These are phyloP conservation scores for Acanthamoeba lenticulata DNA, from an alignment of 208 protist species.

Conservation along the genomic window DNA sequence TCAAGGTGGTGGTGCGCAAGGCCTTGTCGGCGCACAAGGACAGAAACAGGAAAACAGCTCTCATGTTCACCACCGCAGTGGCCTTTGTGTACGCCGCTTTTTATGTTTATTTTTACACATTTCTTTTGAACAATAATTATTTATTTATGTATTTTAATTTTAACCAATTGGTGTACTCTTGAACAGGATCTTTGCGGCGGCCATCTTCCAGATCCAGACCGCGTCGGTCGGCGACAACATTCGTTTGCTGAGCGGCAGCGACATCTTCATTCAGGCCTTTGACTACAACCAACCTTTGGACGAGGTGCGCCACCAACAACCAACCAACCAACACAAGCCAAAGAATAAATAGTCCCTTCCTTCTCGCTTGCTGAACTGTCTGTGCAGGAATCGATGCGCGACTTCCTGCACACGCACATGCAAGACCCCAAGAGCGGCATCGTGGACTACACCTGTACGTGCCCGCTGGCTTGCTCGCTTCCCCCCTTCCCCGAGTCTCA, in stretches of 20 bases:
- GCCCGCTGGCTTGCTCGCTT: neutral
- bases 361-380: too few species aligned
- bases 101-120: neutral
- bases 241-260: conserved; percentile 20
- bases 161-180: neutral
- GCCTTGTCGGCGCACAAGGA: conserved; percentile 91
- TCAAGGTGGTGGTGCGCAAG: conserved; percentile 90
- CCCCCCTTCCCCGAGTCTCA: neutral
- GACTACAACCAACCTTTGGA: neutral
- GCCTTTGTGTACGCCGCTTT: conserved; percentile 85
- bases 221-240: conserved; percentile 76
- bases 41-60: conserved; percentile 93
- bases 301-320: neutral
- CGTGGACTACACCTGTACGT: neutral
- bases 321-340: conserved; percentile 32
- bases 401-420: conserved; percentile 65
- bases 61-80: conserved; percentile 95
- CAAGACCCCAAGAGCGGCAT: conserved; percentile 10
- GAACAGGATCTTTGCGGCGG: conserved; percentile 87
- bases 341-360: neutral
- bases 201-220: conserved; percentile 87
- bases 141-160: neutral
- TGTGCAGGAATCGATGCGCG: neutral
- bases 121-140: neutral
- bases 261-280: conserved; percentile 53